phyloP scores from a whole-genome alignment of 106 monocot genomes.

The Acorus gramineus region DNA sequence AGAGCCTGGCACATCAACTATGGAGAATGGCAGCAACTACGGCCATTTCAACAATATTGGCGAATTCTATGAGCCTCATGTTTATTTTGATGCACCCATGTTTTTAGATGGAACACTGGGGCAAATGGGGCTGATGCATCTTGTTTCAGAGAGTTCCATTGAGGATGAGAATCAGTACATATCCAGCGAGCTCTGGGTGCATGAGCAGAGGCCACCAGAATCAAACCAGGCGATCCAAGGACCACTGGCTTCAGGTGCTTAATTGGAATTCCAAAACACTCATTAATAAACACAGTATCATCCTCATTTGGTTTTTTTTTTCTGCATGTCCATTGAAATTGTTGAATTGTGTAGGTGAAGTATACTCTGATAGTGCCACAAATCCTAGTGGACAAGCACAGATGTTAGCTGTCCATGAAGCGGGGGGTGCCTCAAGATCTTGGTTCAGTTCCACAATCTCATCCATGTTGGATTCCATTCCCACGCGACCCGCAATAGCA shows the following conservation, averaged over 20 bases:
- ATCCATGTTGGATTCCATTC: slow-evolving; percentile 56
- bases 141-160: slow-evolving; percentile 10
- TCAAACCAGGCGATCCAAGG: slow-evolving; percentile 1
- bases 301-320: slow-evolving; percentile 5
- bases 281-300: background rate
- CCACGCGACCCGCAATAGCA: slow-evolving; percentile 73
- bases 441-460: slow-evolving; percentile 49
- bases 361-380: background rate
- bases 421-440: slow-evolving; percentile 15
- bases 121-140: slow-evolving; percentile 10
- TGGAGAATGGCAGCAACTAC: slow-evolving; percentile 14
- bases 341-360: slow-evolving; percentile 24
- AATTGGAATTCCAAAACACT: background rate
- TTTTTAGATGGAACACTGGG: slow-evolving; percentile 22
- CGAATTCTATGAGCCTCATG: slow-evolving; percentile 24
- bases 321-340: slow-evolving; percentile 3
- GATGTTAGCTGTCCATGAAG: slow-evolving; percentile 2
- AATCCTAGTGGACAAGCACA: slow-evolving; percentile 8
- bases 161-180: slow-evolving; percentile 15
- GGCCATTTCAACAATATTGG: slow-evolving; percentile 5
- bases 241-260: slow-evolving; percentile 43
- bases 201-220: slow-evolving; percentile 16
- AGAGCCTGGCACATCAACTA: background rate
- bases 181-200: slow-evolving; percentile 31
- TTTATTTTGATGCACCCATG: slow-evolving; percentile 43